These are phyloP conservation scores for Wickerhamiella sorbophila DNA, from an alignment of 805 yeast species.

Conservation along the genomic window DNA sequence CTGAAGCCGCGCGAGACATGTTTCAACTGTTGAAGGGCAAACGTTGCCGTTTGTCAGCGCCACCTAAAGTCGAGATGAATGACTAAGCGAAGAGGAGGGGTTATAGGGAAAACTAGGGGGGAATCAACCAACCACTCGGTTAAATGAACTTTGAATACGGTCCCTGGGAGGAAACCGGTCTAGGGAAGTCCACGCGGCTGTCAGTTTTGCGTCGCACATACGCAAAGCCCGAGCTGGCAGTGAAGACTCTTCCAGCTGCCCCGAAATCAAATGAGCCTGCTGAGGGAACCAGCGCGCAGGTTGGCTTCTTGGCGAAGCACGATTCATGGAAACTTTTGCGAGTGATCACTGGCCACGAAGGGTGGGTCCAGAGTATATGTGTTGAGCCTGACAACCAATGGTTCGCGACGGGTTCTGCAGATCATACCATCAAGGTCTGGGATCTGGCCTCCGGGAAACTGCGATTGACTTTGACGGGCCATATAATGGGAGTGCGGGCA, in stretches of 20 bases:
- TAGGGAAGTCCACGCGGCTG: background rate
- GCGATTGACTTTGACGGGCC: slow-evolving; percentile 74
- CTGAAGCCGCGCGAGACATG: slow-evolving; percentile 6
- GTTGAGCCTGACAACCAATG: slow-evolving; percentile 80
- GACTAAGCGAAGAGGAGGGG: too few relatives aligned
- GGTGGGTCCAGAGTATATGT: slow-evolving; percentile 77
- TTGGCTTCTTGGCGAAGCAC: background rate
- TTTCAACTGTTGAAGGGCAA: background rate
- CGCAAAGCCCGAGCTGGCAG: background rate
- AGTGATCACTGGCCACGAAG: slow-evolving; percentile 78
- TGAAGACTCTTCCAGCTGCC: background rate
- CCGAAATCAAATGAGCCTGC: background rate
- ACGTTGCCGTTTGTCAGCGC: background rate
- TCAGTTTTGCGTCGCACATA: background rate
- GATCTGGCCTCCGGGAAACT: slow-evolving; percentile 59
- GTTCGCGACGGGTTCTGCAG: slow-evolving; percentile 87
- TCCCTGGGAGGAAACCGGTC: background rate
- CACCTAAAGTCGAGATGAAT: background rate
- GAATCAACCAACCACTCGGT: too few relatives aligned
- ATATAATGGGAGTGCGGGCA: slow-evolving; percentile 76
- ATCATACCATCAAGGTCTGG: slow-evolving; percentile 83
- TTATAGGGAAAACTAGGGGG: too few relatives aligned
- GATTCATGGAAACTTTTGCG: slow-evolving; percentile 43
- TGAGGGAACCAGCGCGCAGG: background rate
- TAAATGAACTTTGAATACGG: background rate